These are phyloP conservation scores for Lecanosticta acicola DNA, from an alignment of 2,329 filamentous ascomycete species.

Conservation along the genomic window DNA sequence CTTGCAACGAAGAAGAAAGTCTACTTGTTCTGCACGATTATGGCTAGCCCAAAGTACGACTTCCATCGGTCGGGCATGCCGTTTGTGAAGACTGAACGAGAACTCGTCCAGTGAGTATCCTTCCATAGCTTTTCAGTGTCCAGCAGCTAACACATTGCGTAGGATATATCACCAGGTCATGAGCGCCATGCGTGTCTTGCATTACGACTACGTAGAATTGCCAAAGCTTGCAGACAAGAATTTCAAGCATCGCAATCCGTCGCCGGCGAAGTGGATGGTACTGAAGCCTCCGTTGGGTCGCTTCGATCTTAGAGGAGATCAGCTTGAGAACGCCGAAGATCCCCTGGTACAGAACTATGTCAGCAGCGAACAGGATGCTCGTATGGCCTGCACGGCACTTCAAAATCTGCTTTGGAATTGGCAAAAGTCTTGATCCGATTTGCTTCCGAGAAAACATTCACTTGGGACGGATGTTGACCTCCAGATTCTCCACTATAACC, in stretches of 20 bases:
- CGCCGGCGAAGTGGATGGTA: slow-evolving; percentile 1
- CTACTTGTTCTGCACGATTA: neutral
- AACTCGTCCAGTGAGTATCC: slow-evolving; percentile 1
- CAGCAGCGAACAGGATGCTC: slow-evolving; percentile 3
- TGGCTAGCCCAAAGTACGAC: neutral
- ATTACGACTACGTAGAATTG: slow-evolving; percentile 3
- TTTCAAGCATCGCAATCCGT: slow-evolving; percentile 7
- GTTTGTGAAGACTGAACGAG: neutral
- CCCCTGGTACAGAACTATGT: neutral
- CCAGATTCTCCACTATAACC: too few species aligned
- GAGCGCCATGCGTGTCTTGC: slow-evolving; percentile 2
- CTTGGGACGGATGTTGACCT: too few species aligned
- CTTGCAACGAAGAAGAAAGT: neutral
- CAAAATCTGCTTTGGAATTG: slow-evolving; percentile 2
- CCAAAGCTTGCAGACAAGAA: slow-evolving; percentile 3
- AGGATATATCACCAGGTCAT: slow-evolving; percentile 6
- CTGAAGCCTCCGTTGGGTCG: neutral
- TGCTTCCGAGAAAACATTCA: too few species aligned
- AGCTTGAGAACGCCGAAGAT: neutral
- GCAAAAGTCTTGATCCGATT: too few species aligned
- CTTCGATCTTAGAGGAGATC: neutral
- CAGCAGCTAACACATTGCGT: neutral
- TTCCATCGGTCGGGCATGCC: neutral
- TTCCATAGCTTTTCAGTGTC: neutral
- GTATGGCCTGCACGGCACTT: slow-evolving; percentile 3